Evolutionary conservation across 1,284 basidiomycete genomes (phyloP).

Genomic region (Cutaneotrichosporon sp.): DNA sequence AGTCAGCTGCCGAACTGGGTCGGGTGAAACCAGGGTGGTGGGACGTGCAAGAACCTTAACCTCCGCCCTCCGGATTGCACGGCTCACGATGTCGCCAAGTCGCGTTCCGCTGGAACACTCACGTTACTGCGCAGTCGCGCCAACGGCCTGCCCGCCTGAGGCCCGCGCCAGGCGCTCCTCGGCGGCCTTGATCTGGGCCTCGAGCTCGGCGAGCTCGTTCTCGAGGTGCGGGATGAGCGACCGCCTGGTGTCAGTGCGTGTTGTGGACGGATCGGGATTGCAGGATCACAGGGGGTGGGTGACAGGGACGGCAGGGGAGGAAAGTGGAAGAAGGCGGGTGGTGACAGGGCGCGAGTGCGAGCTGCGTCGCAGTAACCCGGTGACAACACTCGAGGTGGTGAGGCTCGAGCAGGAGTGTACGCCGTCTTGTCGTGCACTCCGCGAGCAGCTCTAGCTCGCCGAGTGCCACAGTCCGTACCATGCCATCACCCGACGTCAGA

Average conservation of each 20-base stretch:
- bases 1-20: background rate
- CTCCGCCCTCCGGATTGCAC: background rate
- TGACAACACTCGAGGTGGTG: background rate
- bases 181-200: constrained; percentile 48
- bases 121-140: constrained; percentile 7
- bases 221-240: constrained; percentile 47
- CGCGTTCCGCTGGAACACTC: too few relatives aligned
- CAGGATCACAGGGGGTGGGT: background rate
- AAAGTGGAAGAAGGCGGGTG: too few relatives aligned
- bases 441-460: too few relatives aligned
- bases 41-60: background rate
- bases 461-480: background rate
- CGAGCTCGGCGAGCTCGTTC: constrained; percentile 44
- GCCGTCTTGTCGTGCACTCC: too few relatives aligned
- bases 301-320: background rate
- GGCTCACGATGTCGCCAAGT: too few relatives aligned
- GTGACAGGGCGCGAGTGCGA: background rate
- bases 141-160: background rate
- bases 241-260: constrained; percentile 26
- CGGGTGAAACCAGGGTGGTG: background rate
- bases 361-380: background rate
- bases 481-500: too few relatives aligned
- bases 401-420: too few relatives aligned
- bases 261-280: background rate
- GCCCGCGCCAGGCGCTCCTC: constrained; percentile 39